Percentiles rank a stretch among this genome's conserved stretches.
Conservation (phyloP, 441 rosid species). For the Hura crepitans region DNA sequence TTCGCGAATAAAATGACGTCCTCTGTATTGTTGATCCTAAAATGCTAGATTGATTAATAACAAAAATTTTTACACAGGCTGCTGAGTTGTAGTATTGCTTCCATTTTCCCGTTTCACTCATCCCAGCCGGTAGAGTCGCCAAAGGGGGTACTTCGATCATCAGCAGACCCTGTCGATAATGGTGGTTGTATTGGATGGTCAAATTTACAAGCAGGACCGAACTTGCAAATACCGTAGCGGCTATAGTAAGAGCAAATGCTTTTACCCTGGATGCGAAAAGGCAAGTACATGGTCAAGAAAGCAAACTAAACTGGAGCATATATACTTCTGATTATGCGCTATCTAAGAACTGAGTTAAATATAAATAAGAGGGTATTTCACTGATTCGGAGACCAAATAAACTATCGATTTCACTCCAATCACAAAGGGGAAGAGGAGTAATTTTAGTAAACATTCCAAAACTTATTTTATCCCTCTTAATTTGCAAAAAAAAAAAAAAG, state of each 20-base stretch:
- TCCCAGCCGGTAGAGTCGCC: constrained; percentile 26
- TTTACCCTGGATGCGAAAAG: constrained; percentile 55
- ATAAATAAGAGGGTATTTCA: background rate
- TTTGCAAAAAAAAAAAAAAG: no score
- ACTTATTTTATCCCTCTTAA: constrained; percentile 11
- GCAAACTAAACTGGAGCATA: background rate
- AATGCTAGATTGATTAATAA: constrained; percentile 13
- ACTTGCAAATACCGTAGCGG: constrained; percentile 91
- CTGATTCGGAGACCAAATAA: background rate
- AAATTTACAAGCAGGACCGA: constrained; percentile 86
- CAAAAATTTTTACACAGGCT: constrained; percentile 35
- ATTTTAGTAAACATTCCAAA: background rate
- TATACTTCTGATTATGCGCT: background rate
- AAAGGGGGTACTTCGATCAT: constrained; percentile 27
- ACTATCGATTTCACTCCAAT: background rate
- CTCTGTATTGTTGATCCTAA: constrained; percentile 25
- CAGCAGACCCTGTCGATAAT: constrained; percentile 27
- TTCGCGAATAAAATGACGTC: constrained; percentile 14
- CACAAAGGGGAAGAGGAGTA: background rate
- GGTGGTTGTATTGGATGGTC: constrained; percentile 59
- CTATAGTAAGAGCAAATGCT: constrained; percentile 69
- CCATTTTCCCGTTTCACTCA: constrained; percentile 27
- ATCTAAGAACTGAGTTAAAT: background rate
- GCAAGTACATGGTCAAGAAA: background rate
- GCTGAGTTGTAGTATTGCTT: constrained; percentile 32